Evolutionary conservation across 768 basidiomycete species (phyloP).

Genomic region (Kwoniella sp.): DNA sequence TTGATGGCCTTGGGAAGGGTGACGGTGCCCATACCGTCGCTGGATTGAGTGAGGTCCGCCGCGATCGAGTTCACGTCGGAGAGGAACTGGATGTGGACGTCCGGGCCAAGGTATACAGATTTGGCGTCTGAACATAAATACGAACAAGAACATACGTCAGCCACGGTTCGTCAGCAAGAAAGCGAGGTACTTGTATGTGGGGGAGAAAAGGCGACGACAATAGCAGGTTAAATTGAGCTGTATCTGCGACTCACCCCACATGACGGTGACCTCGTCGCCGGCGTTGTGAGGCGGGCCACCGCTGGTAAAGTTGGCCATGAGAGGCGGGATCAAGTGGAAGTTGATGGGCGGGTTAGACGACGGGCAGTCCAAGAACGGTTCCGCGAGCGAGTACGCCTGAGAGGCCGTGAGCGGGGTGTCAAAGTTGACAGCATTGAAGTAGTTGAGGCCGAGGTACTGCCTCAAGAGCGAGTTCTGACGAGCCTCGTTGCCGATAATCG

Average conservation of each 20-base stretch:
- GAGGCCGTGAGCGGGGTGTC: slow-evolving; percentile 34
- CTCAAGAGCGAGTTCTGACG: slow-evolving; percentile 31
- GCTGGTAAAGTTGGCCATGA: slow-evolving; percentile 27
- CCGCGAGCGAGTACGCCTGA: slow-evolving; percentile 31
- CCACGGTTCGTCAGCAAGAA: no score
- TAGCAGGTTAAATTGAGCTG: not conserved
- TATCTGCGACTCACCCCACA: slow-evolving; percentile 26
- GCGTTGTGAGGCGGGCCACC: slow-evolving; percentile 24
- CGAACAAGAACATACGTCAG: not conserved
- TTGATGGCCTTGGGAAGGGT: slow-evolving; percentile 26
- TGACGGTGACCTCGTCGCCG: slow-evolving; percentile 31
- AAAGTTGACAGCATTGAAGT: slow-evolving; percentile 38
- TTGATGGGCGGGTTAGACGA: slow-evolving; percentile 35
- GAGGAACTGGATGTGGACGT: slow-evolving; percentile 33
- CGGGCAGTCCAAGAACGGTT: slow-evolving; percentile 31
- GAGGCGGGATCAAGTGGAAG: slow-evolving; percentile 32
- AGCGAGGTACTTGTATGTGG: no score
- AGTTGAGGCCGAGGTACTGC: slow-evolving; percentile 26
- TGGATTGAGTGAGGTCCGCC: slow-evolving; percentile 22
- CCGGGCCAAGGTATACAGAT: slow-evolving; percentile 22
- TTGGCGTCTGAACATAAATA: slow-evolving; percentile 14
- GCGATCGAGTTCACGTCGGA: slow-evolving; percentile 26
- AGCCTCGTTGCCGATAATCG: slow-evolving; percentile 35
- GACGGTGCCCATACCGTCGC: slow-evolving; percentile 24
- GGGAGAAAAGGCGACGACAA: not conserved